phyloP scores from a whole-genome alignment of 179 eudicot genomes.

The Beta lomatogona region DNA sequence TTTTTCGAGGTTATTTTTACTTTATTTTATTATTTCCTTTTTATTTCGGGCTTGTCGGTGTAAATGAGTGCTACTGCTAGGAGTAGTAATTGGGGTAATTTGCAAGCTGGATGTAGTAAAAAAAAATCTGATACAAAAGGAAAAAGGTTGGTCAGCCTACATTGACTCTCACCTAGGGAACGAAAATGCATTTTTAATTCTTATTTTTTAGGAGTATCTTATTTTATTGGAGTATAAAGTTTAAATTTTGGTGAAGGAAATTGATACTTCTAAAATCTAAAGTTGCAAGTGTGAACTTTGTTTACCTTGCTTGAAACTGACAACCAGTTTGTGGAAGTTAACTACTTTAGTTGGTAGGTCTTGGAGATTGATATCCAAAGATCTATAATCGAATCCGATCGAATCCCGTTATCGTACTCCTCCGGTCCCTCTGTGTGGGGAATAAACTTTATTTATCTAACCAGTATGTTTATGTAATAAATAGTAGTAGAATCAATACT shows the following conservation, averaged over 20 bases:
- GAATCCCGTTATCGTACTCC: no score
- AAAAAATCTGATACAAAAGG: neutral
- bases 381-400: no score
- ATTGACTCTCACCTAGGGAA: slow-evolving; percentile 19
- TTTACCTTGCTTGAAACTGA: no score
- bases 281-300: neutral
- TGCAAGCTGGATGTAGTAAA: slow-evolving; percentile 11
- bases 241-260: neutral
- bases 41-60: slow-evolving; percentile 26
- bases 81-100: neutral
- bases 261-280: neutral
- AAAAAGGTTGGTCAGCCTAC: slow-evolving; percentile 20
- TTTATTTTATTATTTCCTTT: neutral
- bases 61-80: neutral
- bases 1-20: slow-evolving; percentile 18
- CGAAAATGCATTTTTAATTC: neutral
- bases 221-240: neutral
- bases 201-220: neutral
- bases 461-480: no score
- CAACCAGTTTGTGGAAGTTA: no score
- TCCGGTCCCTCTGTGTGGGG: no score
- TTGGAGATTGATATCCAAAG: no score
- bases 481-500: no score
- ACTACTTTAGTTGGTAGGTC: no score
- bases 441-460: no score